phyloP scores from a whole-genome alignment of 345 rosid genomes.

The Rubroshorea leprosula region DNA sequence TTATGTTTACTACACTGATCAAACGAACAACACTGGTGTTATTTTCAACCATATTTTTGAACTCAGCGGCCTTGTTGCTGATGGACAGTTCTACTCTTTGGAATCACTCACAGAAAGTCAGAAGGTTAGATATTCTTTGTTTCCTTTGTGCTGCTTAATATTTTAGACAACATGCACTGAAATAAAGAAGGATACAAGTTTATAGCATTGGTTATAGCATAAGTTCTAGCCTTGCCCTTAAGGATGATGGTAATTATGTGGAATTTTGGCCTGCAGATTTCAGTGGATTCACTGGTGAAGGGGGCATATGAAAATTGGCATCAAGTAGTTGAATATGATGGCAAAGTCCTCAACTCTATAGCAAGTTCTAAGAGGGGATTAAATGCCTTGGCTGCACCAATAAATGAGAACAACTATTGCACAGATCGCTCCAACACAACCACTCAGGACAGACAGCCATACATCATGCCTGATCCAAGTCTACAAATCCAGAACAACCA shows the following conservation, averaged over 20 bases:
- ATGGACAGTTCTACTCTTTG: slow-evolving; percentile 63
- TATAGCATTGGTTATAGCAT: no score
- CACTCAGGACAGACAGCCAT: slow-evolving; percentile 31
- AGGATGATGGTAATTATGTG: not conserved
- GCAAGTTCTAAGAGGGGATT: slow-evolving; percentile 32
- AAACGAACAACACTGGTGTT: slow-evolving; percentile 47
- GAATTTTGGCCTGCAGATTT: slow-evolving; percentile 44
- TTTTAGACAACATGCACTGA: no score
- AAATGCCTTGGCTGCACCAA: slow-evolving; percentile 25
- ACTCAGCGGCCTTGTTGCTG: slow-evolving; percentile 70
- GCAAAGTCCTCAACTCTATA: slow-evolving; percentile 58
- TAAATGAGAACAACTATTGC: slow-evolving; percentile 17
- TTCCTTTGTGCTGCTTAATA: no score
- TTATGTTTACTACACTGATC: slow-evolving; percentile 64
- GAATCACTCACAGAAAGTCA: slow-evolving; percentile 71
- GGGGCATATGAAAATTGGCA: slow-evolving; percentile 89
- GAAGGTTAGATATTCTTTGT: slow-evolving; percentile 42
- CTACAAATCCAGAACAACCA: slow-evolving; percentile 29
- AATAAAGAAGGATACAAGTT: no score
- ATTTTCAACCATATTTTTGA: slow-evolving; percentile 84
- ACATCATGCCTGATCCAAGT: slow-evolving; percentile 30
- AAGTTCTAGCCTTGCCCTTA: no score
- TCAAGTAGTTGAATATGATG: slow-evolving; percentile 73
- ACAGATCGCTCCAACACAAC: slow-evolving; percentile 19
- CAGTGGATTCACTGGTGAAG: slow-evolving; percentile 78